Conservation (phyloP, 75 land plant species). For the Sequoia sempervirens region DNA sequence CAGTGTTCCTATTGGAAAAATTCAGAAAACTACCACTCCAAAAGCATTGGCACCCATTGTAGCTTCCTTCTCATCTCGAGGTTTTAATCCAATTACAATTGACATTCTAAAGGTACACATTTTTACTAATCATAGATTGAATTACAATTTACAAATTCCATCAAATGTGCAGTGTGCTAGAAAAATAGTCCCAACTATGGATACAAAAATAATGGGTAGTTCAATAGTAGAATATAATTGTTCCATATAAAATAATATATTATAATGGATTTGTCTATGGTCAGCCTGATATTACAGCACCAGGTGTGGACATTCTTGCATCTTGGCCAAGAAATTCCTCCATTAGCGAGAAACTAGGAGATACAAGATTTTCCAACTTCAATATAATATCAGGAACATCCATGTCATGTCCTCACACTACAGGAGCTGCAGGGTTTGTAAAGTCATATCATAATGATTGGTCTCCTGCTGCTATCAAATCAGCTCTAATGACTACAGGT, state of each 20-base stretch:
- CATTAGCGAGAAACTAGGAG: constrained; percentile 8
- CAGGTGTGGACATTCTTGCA: constrained; percentile 57
- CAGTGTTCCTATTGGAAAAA: not conserved
- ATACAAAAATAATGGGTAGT: no score
- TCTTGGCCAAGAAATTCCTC: constrained; percentile 26
- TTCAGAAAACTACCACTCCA: not conserved
- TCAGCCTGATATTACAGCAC: constrained; percentile 67
- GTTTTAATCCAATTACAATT: constrained; percentile 30
- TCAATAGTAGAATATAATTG: not conserved
- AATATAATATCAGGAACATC: constrained; percentile 56
- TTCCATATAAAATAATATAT: not conserved
- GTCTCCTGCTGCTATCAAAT: not conserved
- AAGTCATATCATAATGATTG: not conserved
- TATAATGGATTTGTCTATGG: not conserved
- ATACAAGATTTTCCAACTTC: constrained; percentile 12
- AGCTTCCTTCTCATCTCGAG: constrained; percentile 38
- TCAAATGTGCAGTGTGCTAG: not conserved
- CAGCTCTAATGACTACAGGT: not conserved
- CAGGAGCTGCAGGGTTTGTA: not conserved
- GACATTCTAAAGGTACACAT: constrained; percentile 32
- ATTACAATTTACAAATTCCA: not conserved
- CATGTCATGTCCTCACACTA: constrained; percentile 26
- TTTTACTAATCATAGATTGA: not conserved
- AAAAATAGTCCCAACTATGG: no score
- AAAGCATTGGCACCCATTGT: constrained; percentile 28